Conservation (phyloP, 768 basidiomycete genomes). For the Dentipellis fragilis region DNA sequence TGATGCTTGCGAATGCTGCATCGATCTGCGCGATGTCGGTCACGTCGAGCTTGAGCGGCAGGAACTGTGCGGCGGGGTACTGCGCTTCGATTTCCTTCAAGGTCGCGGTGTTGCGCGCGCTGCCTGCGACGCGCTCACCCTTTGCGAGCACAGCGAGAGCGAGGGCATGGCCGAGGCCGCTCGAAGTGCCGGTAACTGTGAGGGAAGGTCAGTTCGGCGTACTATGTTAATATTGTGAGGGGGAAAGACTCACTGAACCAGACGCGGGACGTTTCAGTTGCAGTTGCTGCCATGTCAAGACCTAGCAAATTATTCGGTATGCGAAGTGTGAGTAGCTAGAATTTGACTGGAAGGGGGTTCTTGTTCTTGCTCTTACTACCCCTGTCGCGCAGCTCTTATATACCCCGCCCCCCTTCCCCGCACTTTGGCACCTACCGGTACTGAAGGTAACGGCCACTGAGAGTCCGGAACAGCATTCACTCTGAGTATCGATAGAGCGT, state of each 20-base stretch:
- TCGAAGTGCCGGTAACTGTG: neutral
- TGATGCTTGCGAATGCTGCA: neutral
- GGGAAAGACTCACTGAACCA: neutral
- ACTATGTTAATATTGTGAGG: neutral
- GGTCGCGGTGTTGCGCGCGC: neutral
- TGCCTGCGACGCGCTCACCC: neutral
- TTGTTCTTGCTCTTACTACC: no score
- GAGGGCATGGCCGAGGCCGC: neutral
- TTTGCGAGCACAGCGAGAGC: neutral
- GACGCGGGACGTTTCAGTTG: neutral
- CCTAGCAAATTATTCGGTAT: no score
- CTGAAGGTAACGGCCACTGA: no score
- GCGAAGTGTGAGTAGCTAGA: no score
- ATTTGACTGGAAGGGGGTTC: no score
- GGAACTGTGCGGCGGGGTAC: neutral
- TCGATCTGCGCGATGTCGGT: neutral
- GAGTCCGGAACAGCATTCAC: no score
- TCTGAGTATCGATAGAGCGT: no score
- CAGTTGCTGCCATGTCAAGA: no score
- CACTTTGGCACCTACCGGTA: no score
- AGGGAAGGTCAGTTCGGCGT: neutral
- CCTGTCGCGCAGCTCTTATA: no score
- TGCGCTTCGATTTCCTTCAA: neutral
- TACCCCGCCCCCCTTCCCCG: no score
- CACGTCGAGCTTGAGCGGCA: conserved; percentile 1